These are phyloP conservation scores for Arthromyces matolae DNA, from an alignment of 768 basidiomycete genomes.

Conservation along the genomic window DNA sequence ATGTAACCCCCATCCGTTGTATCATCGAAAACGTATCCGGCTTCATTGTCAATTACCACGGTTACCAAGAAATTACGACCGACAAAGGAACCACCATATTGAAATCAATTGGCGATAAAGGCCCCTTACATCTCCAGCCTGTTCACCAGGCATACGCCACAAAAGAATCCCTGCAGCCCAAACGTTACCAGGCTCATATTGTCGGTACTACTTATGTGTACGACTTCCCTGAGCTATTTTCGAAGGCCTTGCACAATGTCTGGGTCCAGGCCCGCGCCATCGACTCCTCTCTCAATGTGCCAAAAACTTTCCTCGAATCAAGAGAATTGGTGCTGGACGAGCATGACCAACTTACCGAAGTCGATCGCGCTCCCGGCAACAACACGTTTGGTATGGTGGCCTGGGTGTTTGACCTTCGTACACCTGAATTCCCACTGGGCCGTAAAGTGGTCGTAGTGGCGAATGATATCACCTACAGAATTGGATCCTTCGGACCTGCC, in stretches of 20 bases:
- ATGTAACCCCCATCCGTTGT: conserved; percentile 93
- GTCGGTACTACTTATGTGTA: conserved; percentile 98
- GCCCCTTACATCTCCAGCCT: conserved; percentile 92
- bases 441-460: conserved; percentile 87
- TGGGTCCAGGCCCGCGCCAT: conserved; percentile 73
- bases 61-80: conserved; percentile 96
- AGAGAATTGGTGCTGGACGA: conserved; percentile 94
- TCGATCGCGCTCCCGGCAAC: conserved; percentile 89
- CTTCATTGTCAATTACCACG: conserved; percentile 97
- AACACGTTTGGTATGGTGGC: conserved; percentile 97
- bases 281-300: conserved; percentile 65
- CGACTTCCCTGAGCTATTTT: conserved; percentile 99
- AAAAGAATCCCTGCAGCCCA: conserved; percentile 96
- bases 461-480: conserved; percentile 98
- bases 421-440: conserved; percentile 89
- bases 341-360: conserved; percentile 84
- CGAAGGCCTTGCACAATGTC: conserved; percentile 91
- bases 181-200: conserved; percentile 97
- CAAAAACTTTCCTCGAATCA: conserved; percentile 76
- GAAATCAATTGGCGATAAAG: conserved; percentile 98
- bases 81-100: conserved; percentile 94
- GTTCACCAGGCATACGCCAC: conserved; percentile 93
- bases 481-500: conserved; percentile 93
- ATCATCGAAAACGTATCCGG: conserved; percentile 99
- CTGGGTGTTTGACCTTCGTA: conserved; percentile 90